phyloP scores from a whole-genome alignment of 768 basidiomycete genomes.

The Trametes villosa region DNA sequence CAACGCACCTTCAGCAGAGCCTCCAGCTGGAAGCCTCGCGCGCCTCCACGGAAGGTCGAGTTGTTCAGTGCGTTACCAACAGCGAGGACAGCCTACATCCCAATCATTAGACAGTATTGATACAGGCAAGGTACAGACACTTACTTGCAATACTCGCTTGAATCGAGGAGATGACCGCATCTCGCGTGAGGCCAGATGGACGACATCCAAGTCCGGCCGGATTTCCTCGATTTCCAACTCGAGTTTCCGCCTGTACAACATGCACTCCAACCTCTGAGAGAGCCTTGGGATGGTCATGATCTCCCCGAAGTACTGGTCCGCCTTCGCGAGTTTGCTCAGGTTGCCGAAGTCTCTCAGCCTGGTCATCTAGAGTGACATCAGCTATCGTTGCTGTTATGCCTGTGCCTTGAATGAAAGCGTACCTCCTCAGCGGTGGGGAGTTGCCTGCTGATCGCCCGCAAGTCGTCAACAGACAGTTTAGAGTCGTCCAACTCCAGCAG shows the following conservation, averaged over 20 bases:
- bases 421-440: slow-evolving; percentile 87
- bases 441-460: slow-evolving; percentile 74
- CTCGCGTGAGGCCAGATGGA: slow-evolving; percentile 73
- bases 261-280: slow-evolving; percentile 72
- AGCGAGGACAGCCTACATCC: slow-evolving; percentile 63
- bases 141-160: slow-evolving; percentile 70
- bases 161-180: slow-evolving; percentile 66
- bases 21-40: slow-evolving; percentile 84
- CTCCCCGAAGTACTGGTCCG: slow-evolving; percentile 83
- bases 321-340: slow-evolving; percentile 72
- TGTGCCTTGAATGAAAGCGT: slow-evolving; percentile 6
- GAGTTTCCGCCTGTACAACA: slow-evolving; percentile 82
- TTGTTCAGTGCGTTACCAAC: slow-evolving; percentile 86
- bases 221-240: slow-evolving; percentile 85
- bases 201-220: slow-evolving; percentile 75
- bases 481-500: slow-evolving; percentile 74
- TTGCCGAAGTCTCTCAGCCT: slow-evolving; percentile 75
- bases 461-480: slow-evolving; percentile 69
- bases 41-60: slow-evolving; percentile 82
- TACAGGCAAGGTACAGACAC: slow-evolving; percentile 10
- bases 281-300: slow-evolving; percentile 81
- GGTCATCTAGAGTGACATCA: slow-evolving; percentile 46
- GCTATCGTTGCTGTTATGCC: background rate
- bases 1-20: slow-evolving; percentile 73
- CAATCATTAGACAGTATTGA: background rate